Conservation (phyloP, 169 alveolate genomes). For the Eimeria praecox region DNA sequence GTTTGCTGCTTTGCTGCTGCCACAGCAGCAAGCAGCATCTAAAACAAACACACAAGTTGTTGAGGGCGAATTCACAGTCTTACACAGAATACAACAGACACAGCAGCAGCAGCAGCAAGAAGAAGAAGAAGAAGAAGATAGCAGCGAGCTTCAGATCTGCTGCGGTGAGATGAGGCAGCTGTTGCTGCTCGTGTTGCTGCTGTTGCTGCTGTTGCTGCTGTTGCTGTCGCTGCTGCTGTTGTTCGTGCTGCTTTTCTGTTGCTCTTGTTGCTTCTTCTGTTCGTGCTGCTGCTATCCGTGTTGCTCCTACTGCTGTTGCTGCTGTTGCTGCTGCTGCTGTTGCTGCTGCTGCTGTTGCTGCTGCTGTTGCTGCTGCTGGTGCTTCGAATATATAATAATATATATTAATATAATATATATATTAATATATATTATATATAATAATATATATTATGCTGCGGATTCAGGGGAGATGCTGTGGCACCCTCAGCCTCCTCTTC, state of each 20-base stretch:
- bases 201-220: neutral
- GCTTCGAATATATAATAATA: too few species aligned
- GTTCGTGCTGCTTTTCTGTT: neutral
- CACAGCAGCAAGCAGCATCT: too few species aligned
- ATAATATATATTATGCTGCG: too few species aligned
- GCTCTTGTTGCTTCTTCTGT: neutral
- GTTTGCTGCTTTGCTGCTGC: slow-evolving; percentile 52
- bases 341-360: neutral
- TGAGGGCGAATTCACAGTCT: slow-evolving; percentile 15
- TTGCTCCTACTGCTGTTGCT: neutral
- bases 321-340: neutral
- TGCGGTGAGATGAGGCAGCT: slow-evolving; percentile 12
- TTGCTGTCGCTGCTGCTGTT: neutral
- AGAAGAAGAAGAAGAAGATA: neutral
- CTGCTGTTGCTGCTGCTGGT: too few species aligned
- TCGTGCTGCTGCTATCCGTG: neutral
- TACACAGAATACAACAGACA: neutral
- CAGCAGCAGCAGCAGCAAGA: too few species aligned
- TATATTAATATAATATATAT: too few species aligned
- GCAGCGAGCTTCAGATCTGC: slow-evolving; percentile 16
- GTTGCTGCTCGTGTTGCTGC: neutral
- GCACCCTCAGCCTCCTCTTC: slow-evolving; percentile 47
- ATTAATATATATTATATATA: too few species aligned
- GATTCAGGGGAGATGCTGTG: slow-evolving; percentile 64
- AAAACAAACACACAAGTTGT: neutral